Conservation (phyloP, 2,329 filamentous ascomycete species). For the Camptophora hylomeconis region DNA sequence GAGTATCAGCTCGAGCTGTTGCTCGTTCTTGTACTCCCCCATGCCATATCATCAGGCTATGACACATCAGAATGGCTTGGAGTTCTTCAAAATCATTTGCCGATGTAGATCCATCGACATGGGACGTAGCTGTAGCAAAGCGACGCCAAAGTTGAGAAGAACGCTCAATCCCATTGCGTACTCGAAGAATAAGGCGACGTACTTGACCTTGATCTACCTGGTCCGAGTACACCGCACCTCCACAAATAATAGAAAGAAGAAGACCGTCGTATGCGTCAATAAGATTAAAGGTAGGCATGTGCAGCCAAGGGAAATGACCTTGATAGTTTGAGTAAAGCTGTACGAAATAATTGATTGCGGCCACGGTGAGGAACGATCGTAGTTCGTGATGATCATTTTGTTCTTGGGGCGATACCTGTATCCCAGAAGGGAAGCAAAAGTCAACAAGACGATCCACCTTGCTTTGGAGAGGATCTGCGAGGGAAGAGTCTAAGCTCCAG, state of each 20-base stretch:
- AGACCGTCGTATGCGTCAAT: slow-evolving; percentile 53
- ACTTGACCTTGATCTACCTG: slow-evolving; percentile 46
- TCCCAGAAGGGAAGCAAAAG: slow-evolving; percentile 46
- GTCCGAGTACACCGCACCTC: slow-evolving; percentile 63
- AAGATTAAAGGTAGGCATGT: slow-evolving; percentile 58
- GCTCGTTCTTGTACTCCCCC: slow-evolving; percentile 54
- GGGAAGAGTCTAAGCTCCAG: slow-evolving; percentile 35
- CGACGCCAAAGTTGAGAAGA: slow-evolving; percentile 17
- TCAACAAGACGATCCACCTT: slow-evolving; percentile 36
- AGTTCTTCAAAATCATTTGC: slow-evolving; percentile 41
- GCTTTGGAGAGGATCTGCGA: slow-evolving; percentile 34
- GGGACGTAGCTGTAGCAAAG: slow-evolving; percentile 8
- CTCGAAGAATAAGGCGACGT: slow-evolving; percentile 54
- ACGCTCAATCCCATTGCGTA: slow-evolving; percentile 32
- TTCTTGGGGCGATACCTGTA: slow-evolving; percentile 42
- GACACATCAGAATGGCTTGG: slow-evolving; percentile 51
- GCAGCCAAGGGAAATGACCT: slow-evolving; percentile 59
- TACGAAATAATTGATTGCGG: slow-evolving; percentile 59
- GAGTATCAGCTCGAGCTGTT: slow-evolving; percentile 40
- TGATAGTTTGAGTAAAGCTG: slow-evolving; percentile 61
- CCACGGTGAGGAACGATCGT: slow-evolving; percentile 46
- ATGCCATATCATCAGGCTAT: slow-evolving; percentile 55
- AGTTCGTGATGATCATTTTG: slow-evolving; percentile 37
- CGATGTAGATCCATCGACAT: slow-evolving; percentile 28
- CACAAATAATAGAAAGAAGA: slow-evolving; percentile 56